Evolutionary conservation across 129 eudicot genomes (phyloP).

Genomic region (Artemisia tridentata): DNA sequence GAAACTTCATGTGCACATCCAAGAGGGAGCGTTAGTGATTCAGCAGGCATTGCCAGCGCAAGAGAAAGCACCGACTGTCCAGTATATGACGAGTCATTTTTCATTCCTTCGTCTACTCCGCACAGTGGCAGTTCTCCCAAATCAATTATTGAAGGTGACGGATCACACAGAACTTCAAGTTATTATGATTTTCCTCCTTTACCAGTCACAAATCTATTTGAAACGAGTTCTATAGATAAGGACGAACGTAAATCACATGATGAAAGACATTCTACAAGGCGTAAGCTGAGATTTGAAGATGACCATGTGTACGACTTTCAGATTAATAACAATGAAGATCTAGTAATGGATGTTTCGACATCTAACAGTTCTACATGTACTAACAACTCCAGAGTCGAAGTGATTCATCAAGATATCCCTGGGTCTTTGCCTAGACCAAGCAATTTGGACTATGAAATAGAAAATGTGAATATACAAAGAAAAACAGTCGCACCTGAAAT

Average conservation of each 20-base stretch:
- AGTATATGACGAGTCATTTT: constrained; percentile 58
- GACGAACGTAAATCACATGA: constrained; percentile 35
- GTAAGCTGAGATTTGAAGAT: constrained; percentile 52
- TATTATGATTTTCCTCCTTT: constrained; percentile 78
- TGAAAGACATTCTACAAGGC: constrained; percentile 44
- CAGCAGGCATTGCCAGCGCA: too few species aligned
- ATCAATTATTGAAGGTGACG: constrained; percentile 42
- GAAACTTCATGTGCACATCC: constrained; percentile 41
- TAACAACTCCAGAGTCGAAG: constrained; percentile 45
- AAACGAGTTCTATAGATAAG: constrained; percentile 38
- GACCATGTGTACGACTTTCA: constrained; percentile 74
- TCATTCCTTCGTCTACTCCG: constrained; percentile 46
- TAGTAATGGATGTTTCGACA: constrained; percentile 55
- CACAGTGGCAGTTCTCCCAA: constrained; percentile 38
- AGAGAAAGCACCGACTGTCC: constrained; percentile 53
- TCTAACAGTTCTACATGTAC: constrained; percentile 28
- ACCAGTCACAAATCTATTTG: constrained; percentile 77
- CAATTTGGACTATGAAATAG: constrained; percentile 47
- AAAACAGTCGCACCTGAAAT: constrained; percentile 54
- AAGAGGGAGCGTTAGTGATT: constrained; percentile 36
- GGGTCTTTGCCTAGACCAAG: constrained; percentile 29
- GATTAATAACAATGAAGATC: constrained; percentile 73
- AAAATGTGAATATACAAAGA: constrained; percentile 47
- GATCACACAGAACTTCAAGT: constrained; percentile 42
- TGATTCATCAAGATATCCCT: background rate